phyloP scores from a whole-genome alignment of 2,329 filamentous ascomycete genomes.

The Reticulascus tulasneorum region DNA sequence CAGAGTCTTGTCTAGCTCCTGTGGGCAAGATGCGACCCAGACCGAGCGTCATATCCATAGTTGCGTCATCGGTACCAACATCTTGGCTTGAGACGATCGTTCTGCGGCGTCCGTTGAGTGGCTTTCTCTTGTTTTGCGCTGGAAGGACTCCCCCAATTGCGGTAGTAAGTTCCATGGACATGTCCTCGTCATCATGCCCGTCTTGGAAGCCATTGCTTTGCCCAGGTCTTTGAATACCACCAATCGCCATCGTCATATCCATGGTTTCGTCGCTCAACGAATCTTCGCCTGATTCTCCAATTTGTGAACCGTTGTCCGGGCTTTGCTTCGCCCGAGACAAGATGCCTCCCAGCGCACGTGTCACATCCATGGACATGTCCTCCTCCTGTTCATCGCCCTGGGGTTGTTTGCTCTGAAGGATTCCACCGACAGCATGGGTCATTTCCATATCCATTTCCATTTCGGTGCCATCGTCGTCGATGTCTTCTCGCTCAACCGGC shows the following conservation, averaged over 20 bases:
- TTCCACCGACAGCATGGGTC: conserved; percentile 52
- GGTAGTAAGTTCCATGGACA: conserved; percentile 76
- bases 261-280: conserved; percentile 64
- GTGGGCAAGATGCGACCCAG: conserved; percentile 50
- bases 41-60: conserved; percentile 61
- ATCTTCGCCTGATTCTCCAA: neutral
- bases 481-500: conserved; percentile 2
- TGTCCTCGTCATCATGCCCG: conserved; percentile 56
- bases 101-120: conserved; percentile 20
- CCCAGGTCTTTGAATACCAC: conserved; percentile 52
- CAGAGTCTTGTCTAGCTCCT: conserved; percentile 17
- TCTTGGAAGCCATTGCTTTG: conserved; percentile 26
- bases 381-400: conserved; percentile 48
- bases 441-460: conserved; percentile 54
- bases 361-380: conserved; percentile 94
- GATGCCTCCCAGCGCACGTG: conserved; percentile 76
- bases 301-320: neutral
- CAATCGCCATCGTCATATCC: conserved; percentile 80
- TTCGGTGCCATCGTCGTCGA: conserved; percentile 29
- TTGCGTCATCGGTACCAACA: conserved; percentile 25
- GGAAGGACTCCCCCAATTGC: conserved; percentile 55
- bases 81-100: conserved; percentile 30
- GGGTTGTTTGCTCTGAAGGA: conserved; percentile 33
- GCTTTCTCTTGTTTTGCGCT: conserved; percentile 16
- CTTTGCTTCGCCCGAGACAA: conserved; percentile 40